Base-by-base conservation (phyloP, 768 basidiomycete genomes). In the Chiua virens region DNA sequence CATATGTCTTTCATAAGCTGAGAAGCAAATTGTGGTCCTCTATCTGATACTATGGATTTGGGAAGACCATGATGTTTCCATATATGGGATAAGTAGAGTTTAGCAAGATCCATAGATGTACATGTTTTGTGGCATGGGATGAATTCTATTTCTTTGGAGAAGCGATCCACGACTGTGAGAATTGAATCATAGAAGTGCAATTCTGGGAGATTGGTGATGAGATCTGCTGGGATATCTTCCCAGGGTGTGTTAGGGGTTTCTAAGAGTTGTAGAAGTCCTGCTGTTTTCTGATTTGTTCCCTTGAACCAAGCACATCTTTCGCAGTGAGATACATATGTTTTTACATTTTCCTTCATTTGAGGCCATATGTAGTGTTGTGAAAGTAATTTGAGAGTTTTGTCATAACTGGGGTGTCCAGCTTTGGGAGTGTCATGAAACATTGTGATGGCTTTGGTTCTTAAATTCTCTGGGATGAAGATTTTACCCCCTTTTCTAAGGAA, bases 1-100 rank as follows among this genome's bases (percentile, higher is more conserved):
- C 22, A 38, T 27, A 46, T 14, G 15, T 37, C 17, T 37, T 37
- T 37, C 36, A 46, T 46, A n/a, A 54, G 15, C 3, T 54, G 27
- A 0, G 42, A 39, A 0, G 45, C 23, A 23, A 55, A 55, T 5
- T 55, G 45, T 10, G 45, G 40, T 17, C 49, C 41, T 9, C 21
- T 11, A 17, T 55, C 45, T 0, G 36, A 50, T 1, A 55, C 32
- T 3, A 55, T 45, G 6, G 21, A 8, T 10, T 8, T 18, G 4
- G 43, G 53, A 11, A 50, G 36, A 2, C 53, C 39, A 30, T 54
- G 48, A 3, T 45, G 3, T 13, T 45, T 50, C 37, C 53, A 54
- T 1, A 54, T 37, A 18, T 43, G 30, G 5, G 30, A 27, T 27
- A 27, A 27, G 8, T 27, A 27, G 25, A 27, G 25, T 27, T 27